A percentile compares a stretch with the other conserved stretches of the same genome.
Conservation (phyloP, 768 basidiomycete genomes). For the Gautieria morchelliformis region DNA sequence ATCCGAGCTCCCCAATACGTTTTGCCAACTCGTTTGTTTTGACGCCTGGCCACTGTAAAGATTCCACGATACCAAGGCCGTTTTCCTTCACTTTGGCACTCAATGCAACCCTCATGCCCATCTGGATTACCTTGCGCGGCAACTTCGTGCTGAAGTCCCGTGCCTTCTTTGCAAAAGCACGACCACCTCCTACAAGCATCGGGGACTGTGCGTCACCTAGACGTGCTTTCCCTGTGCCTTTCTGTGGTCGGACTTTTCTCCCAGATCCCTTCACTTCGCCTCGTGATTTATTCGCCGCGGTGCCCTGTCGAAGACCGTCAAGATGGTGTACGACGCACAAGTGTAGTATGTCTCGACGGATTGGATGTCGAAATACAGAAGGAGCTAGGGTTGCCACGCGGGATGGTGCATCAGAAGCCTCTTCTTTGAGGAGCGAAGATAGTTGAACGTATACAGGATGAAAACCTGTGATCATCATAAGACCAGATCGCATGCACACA, state of each 20-base stretch:
- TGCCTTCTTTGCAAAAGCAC: constrained; percentile 85
- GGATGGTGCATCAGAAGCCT: neutral
- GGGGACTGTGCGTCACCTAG: constrained; percentile 83
- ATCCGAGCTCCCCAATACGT: constrained; percentile 54
- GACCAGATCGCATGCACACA: neutral
- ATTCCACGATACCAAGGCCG: constrained; percentile 64
- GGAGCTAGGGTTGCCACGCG: constrained; percentile 12
- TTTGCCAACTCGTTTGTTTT: constrained; percentile 63
- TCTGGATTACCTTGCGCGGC: constrained; percentile 83
- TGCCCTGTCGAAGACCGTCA: constrained; percentile 85
- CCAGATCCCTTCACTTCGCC: constrained; percentile 86
- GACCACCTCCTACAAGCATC: constrained; percentile 84
- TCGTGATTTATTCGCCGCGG: constrained; percentile 85
- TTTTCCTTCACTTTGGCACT: constrained; percentile 74
- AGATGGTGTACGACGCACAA: constrained; percentile 83
- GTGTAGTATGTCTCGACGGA: constrained; percentile 88
- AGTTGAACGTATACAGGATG: constrained; percentile 12
- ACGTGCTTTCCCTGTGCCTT: constrained; percentile 85
- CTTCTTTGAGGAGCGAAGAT: constrained; percentile 10
- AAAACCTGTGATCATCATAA: neutral
- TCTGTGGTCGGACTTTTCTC: constrained; percentile 82
- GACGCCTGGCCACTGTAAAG: constrained; percentile 57
- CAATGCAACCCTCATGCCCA: constrained; percentile 88
- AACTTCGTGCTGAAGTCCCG: constrained; percentile 88
- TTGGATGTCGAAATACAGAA: constrained; percentile 74